Evolutionary conservation across 768 basidiomycete species (phyloP), one percentile per base, ranked within the genome.

Genomic region (Boletus sensibilis): DNA sequence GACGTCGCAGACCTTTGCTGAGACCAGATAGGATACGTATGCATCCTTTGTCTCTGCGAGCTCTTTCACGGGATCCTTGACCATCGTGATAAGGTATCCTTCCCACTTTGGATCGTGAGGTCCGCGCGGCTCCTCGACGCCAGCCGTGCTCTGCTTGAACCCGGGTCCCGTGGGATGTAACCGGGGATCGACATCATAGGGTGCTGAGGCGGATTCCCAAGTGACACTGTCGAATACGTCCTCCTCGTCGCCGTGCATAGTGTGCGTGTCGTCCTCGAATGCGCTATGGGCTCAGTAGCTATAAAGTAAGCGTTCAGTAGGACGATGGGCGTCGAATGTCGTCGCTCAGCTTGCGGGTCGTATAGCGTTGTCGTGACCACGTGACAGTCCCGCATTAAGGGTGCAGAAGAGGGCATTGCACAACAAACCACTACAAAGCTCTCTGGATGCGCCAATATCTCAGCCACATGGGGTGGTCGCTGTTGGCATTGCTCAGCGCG

Each of bases 11-110:
- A 95, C 96, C 84, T 90, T 87, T 50, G 92, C 92, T 34, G 84
- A 81, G 38, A 98, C 93, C 29, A 93, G 77, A 72, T 98, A 99
- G 39, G 94, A 95, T 47, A 97, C 93, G 75, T 93, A 98, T 58
- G 92, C 88, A 68, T 99, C 96, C 77, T 97, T 98, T 33, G 94
- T 96, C 64, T 97, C 96, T 56, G 95, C 89, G 27, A 98, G 82
- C 72, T 98, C 95, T 72, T 96, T 98, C 59, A 94, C 85, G 29
- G 96, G 95, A 70, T 98, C 95, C 66, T 87, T 86, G 61, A 98
- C 94, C 44, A 78, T 77, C 25, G 88, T 90, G 49, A 88, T 80
- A 58, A 94, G 84, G 72, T 87, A 87, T 11, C 92, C 92, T 71
- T 93, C 92, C 92, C 92, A 94, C 74, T 92, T 93, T 49, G 92